Percentiles rank a stretch among this genome's conserved stretches.
phyloP scores from a whole-genome alignment of 768 basidiomycete species.

The Boletus sp. region DNA sequence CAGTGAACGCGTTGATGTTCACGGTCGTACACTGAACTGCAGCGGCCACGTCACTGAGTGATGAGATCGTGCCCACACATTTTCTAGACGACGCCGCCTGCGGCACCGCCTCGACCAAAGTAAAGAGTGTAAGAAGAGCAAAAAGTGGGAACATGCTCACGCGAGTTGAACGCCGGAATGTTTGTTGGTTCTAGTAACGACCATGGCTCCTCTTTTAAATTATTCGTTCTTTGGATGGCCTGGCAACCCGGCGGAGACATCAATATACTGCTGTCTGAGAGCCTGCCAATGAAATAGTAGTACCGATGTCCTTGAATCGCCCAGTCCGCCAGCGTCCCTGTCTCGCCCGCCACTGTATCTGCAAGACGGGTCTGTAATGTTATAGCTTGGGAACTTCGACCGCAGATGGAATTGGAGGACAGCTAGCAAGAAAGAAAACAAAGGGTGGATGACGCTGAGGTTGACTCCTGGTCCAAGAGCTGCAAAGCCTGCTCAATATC shows the following conservation, averaged over 20 bases:
- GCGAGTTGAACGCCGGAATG: not conserved
- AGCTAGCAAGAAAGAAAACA: not conserved
- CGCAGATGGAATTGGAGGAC: not conserved
- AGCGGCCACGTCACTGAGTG: constrained; percentile 45
- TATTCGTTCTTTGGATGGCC: not conserved
- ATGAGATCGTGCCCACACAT: constrained; percentile 53
- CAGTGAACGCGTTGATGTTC: constrained; percentile 54
- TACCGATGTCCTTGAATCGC: not conserved
- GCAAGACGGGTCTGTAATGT: not conserved
- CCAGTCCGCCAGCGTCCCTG: not conserved
- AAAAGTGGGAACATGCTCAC: constrained; percentile 9
- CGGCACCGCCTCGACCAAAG: constrained; percentile 13
- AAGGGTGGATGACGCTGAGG: not conserved
- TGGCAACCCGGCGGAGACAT: not conserved
- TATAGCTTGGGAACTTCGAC: not conserved
- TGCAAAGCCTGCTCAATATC: not conserved
- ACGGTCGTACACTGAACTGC: constrained; percentile 58
- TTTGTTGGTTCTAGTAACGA: not conserved
- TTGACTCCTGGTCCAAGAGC: not conserved
- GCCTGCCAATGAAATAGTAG: not conserved
- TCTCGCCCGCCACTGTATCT: not conserved
- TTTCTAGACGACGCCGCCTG: constrained; percentile 4
- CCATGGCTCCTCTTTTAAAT: not conserved
- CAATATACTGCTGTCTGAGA: not conserved
- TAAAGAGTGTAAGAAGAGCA: constrained; percentile 16